Conservation (phyloP, 2,329 filamentous ascomycete genomes). For the Stemphylium lycopersici region DNA sequence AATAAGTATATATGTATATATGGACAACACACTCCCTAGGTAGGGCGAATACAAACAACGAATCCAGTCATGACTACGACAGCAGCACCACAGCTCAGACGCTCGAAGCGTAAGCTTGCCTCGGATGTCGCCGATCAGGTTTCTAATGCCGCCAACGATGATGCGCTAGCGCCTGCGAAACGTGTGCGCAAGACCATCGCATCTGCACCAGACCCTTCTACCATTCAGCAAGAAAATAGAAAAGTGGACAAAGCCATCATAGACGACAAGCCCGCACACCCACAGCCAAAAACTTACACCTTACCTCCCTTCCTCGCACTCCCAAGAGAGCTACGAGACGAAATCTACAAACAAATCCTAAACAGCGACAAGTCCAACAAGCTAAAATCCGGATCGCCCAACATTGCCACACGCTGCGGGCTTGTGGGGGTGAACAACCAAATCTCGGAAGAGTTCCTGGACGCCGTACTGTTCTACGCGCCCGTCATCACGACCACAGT, state of each 20-base stretch:
- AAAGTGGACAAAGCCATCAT: not conserved
- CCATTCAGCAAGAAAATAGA: not conserved
- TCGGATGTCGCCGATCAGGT: not conserved
- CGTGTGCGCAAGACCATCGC: not conserved
- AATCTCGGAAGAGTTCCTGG: constrained; percentile 18
- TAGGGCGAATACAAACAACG: not conserved
- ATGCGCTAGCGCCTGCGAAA: not conserved
- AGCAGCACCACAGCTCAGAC: not conserved
- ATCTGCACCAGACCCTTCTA: not conserved
- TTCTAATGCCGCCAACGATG: not conserved
- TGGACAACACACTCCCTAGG: not conserved
- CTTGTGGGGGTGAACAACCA: constrained; percentile 19
- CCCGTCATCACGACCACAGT: constrained; percentile 19
- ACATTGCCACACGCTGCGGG: constrained; percentile 17
- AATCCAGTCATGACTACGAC: not conserved
- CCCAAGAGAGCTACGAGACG: constrained; percentile 24
- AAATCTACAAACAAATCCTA: constrained; percentile 25
- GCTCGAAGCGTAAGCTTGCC: constrained; percentile 6
- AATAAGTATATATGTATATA: not conserved
- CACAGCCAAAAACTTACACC: not conserved
- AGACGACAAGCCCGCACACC: not conserved
- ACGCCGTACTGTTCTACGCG: constrained; percentile 20
- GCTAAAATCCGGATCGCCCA: constrained; percentile 5
- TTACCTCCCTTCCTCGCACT: constrained; percentile 16
- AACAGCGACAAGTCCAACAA: not conserved